Conservation (phyloP, 2,329 filamentous ascomycete species). For the Colletotrichum euphorbiae region DNA sequence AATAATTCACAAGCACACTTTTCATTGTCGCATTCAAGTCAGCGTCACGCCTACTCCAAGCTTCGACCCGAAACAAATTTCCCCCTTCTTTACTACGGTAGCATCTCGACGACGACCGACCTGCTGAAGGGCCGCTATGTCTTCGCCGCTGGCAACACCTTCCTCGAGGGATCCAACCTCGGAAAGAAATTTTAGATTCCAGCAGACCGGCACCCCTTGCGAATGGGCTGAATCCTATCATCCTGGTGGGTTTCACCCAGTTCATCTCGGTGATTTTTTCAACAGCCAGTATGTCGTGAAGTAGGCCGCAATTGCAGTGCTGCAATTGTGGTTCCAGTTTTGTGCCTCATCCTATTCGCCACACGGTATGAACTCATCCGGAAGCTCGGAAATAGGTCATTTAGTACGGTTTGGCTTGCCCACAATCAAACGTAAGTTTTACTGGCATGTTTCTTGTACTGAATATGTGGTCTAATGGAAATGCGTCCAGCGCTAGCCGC, state of each 20-base stretch:
- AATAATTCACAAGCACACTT: neutral
- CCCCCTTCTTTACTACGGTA: neutral
- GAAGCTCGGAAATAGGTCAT: constrained; percentile 44
- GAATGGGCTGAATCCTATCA: constrained; percentile 40
- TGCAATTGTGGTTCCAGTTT: too few species aligned
- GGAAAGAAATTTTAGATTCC: neutral
- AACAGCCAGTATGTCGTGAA: constrained; percentile 41
- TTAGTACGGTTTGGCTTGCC: constrained; percentile 45
- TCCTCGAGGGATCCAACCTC: neutral
- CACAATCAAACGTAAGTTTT: constrained; percentile 35
- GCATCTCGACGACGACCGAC: neutral
- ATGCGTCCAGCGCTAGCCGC: neutral
- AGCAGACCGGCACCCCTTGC: neutral
- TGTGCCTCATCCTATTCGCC: too few species aligned
- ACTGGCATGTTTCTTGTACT: rapidly evolving
- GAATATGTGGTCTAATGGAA: neutral
- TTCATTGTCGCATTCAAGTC: neutral
- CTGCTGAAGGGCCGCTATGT: neutral
- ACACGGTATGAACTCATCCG: constrained; percentile 43
- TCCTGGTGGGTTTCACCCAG: constrained; percentile 43
- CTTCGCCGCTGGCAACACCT: constrained; percentile 4
- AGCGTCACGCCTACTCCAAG: neutral
- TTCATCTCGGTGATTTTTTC: constrained; percentile 43
- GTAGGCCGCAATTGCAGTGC: too few species aligned
- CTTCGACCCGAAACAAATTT: neutral